phyloP scores from a whole-genome alignment of 2,329 filamentous ascomycete genomes.

The Monilinia aucupariae region DNA sequence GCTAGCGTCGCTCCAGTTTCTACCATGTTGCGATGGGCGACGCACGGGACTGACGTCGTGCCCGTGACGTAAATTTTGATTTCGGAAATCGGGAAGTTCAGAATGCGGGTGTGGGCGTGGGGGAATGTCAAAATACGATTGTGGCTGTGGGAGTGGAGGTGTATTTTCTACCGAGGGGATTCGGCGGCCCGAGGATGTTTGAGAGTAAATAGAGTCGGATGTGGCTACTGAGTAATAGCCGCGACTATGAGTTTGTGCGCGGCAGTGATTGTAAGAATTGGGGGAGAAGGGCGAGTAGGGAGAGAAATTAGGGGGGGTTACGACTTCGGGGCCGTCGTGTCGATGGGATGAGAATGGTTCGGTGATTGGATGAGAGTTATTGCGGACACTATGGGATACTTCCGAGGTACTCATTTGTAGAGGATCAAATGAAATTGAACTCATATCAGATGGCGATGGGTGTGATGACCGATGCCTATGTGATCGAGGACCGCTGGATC shows the following conservation, averaged over 20 bases:
- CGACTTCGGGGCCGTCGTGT: constrained; percentile 21
- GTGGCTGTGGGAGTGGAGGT: constrained; percentile 4
- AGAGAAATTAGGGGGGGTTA: constrained; percentile 22
- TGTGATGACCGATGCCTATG: constrained; percentile 13
- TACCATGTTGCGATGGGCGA: constrained; percentile 8
- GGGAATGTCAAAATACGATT: constrained; percentile 13
- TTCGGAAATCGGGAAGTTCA: not conserved
- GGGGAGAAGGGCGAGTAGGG: constrained; percentile 13
- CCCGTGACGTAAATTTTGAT: constrained; percentile 11
- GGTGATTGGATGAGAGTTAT: constrained; percentile 20
- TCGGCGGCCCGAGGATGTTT: not conserved
- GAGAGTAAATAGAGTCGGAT: constrained; percentile 13
- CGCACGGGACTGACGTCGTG: constrained; percentile 9
- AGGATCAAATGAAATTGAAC: constrained; percentile 31
- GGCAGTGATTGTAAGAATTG: not conserved
- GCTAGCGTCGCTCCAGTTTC: constrained; percentile 17
- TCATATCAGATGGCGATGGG: constrained; percentile 21
- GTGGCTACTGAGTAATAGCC: constrained; percentile 11
- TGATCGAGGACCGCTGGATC: constrained; percentile 21
- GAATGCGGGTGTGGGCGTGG: not conserved
- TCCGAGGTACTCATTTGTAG: constrained; percentile 28
- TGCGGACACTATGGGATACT: constrained; percentile 18
- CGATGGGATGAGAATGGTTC: constrained; percentile 19
- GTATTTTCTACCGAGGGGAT: constrained; percentile 9
- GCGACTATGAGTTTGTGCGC: not conserved